Base-by-base conservation (phyloP, 1,284 basidiomycete species). In the Sanghuangporus sanghuang region DNA sequence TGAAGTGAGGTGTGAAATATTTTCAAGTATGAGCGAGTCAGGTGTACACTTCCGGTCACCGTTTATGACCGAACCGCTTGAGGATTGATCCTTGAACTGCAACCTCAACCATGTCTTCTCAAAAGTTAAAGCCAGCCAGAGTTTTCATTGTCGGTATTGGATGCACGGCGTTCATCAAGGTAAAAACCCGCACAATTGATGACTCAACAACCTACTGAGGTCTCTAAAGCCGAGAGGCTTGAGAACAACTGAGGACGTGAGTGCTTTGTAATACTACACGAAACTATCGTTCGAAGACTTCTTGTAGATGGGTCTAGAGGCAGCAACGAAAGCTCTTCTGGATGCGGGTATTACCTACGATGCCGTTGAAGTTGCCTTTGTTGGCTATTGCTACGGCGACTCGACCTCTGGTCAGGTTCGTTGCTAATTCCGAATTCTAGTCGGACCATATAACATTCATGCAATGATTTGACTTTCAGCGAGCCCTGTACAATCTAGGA, bases 261-360 rank as follows among this genome's bases (percentile, higher is more conserved):
- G 82, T 32, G 6, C 71, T 14, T 38, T 52, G 7, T 27, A 8
- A n/a, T 16, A n/a, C 27, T 54, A 21, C 12, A 6, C 21, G 14
- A 36, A 36, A 59, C 21, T 53, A 35, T 7, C 2, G 7, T 46
- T 2, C 57, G 36, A 38, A 61, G 16, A 7, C 35, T 36, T 55
- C 11, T 46, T 42, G 23, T 71, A 87, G 86, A 90, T 91, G 86
- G 87, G 89, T 2, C 77, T 94, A 64, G 92, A 95, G 73, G 92
- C 91, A 6, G 84, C 87, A 1, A 92, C 90, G 2, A 94, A 95
- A 70, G 92, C 92, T 0, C 79, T 95, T 21, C 82, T 94, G 27
- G 93, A 95, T 71, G 91, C 93, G 68, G 92, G 88, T 38, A 83
- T 95, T 63, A 93, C 85, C 9, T 95, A 95, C 70, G 93, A 95